Base-by-base conservation (phyloP, 1,284 basidiomycete species). In the Bjerkandera adusta region DNA sequence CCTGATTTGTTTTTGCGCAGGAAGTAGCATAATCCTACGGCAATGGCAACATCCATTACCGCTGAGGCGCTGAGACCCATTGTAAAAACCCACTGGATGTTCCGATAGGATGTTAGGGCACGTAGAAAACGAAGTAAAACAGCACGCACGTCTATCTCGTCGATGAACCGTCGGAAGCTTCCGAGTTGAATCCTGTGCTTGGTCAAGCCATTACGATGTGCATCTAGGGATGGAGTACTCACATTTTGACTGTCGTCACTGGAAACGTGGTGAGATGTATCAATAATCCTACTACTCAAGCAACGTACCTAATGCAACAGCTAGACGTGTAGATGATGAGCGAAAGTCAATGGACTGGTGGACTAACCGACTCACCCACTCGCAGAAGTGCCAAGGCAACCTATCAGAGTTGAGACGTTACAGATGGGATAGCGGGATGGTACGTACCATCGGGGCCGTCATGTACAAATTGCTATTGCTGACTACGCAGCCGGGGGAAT, bases 41-140 rank as follows among this genome's bases (percentile, higher is more conserved):
- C 78, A 44, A 81, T 76, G 15, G 77, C 53, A 26, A 81, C 52
- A 56, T 81, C 78, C n/a, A 77, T 69, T 3, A 61, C 62, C 0
- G 74, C 70, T 0, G 79, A 79, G 12, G 78, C 59, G 0, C 73
- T 73, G 1, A 81, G 64, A 32, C 78, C 79, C 1, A 68, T 57
- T 0, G 78, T 80, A 52, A 81, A 81, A 18, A 77, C 60, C 79
- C 78, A 81, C 77, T 78, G 13, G 15, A 16, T 30, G 3, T 25
- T 41, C 50, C 13, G 51, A 45, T 21, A 43, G 5, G 15, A n/a
- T n/a, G n/a, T n/a, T n/a, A n/a, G n/a, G n/a, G 7, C 11, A 32
- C 33, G 20, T 2, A 11, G 18, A 41, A 11, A 27, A 41, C 5
- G 29, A 7, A n/a, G 10, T n/a, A 7, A 33, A 22, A 27, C 39